A percentile compares a stretch with the other conserved stretches of the same genome.
phyloP scores from a whole-genome alignment of 148 eudicot species.

The Drosera capensis region DNA sequence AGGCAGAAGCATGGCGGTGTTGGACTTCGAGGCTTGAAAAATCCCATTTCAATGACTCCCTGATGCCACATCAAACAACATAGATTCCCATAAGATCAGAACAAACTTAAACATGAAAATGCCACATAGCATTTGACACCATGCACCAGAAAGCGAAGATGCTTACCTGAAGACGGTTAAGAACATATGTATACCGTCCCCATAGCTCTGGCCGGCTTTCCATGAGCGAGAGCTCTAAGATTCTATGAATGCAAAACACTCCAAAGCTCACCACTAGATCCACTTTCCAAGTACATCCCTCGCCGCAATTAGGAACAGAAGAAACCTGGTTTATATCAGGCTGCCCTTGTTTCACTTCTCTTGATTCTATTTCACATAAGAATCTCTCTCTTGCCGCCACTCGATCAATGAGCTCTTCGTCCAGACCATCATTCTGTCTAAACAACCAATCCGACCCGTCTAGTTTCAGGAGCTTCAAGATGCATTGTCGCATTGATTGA shows the following conservation, averaged over 20 bases:
- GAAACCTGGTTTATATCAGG: slow-evolving; percentile 17
- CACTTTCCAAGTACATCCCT: slow-evolving; percentile 69
- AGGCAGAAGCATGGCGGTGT: slow-evolving; percentile 76
- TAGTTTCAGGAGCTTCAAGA: slow-evolving; percentile 66
- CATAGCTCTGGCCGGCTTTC: slow-evolving; percentile 98
- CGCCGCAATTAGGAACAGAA: slow-evolving; percentile 83
- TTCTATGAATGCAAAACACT: slow-evolving; percentile 86
- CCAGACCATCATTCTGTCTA: slow-evolving; percentile 72
- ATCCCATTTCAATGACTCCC: slow-evolving; percentile 83
- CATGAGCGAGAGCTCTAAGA: slow-evolving; percentile 84
- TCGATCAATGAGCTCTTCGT: slow-evolving; percentile 76
- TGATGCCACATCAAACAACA: slow-evolving; percentile 8
- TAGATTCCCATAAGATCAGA: too few species aligned
- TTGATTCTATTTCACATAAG: slow-evolving; percentile 60
- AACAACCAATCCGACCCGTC: slow-evolving; percentile 96
- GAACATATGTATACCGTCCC: slow-evolving; percentile 94
- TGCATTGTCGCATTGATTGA: slow-evolving; percentile 64
- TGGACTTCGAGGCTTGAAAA: slow-evolving; percentile 58
- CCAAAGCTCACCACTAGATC: slow-evolving; percentile 82
- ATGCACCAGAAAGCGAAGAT: not conserved
- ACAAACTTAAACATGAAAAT: too few species aligned
- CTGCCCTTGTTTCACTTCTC: slow-evolving; percentile 24
- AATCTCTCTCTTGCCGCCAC: slow-evolving; percentile 81
- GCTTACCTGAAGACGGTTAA: slow-evolving; percentile 98
- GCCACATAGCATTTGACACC: not conserved